These are phyloP conservation scores for Hemileccinum impolitum DNA, from an alignment of 768 basidiomycete genomes.

Conservation along the genomic window DNA sequence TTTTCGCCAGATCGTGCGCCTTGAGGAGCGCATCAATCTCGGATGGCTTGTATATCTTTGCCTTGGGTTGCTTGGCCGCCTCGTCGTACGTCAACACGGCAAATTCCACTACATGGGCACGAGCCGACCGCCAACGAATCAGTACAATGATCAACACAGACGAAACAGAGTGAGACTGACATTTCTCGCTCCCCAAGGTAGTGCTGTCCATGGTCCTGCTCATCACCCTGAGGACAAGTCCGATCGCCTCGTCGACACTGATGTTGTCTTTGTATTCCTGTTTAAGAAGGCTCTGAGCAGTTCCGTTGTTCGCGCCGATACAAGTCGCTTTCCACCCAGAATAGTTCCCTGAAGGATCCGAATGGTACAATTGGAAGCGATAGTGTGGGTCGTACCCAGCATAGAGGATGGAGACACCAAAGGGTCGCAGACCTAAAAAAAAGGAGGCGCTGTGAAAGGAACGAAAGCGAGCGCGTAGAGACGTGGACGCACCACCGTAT, in stretches of 20 bases:
- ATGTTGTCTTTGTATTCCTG: conserved; percentile 99
- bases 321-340: conserved; percentile 98
- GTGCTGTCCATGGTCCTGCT: conserved; percentile 99
- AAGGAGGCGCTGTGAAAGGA: neutral
- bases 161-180: conserved; percentile 49
- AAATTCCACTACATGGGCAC: conserved; percentile 76
- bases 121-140: conserved; percentile 1
- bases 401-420: conserved; percentile 95
- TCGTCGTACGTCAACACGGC: conserved; percentile 89
- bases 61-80: conserved; percentile 69
- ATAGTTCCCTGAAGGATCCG: conserved; percentile 98
- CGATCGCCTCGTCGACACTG: conserved; percentile 84
- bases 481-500: conserved; percentile 69
- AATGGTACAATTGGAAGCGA: conserved; percentile 96
- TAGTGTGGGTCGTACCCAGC: conserved; percentile 97
- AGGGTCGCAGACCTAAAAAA: conserved; percentile 81
- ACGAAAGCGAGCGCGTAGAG: neutral
- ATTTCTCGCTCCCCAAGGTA: conserved; percentile 91
- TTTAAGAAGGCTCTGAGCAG: conserved; percentile 91
- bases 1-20: conserved; percentile 82
- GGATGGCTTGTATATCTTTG: conserved; percentile 86
- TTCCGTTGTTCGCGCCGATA: conserved; percentile 97
- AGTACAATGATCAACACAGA: neutral
- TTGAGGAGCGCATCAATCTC: conserved; percentile 85
- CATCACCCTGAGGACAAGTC: conserved; percentile 91